Evolutionary conservation across 352 stramenopile genomes (phyloP).

Genomic region (Pythium chondricola): DNA sequence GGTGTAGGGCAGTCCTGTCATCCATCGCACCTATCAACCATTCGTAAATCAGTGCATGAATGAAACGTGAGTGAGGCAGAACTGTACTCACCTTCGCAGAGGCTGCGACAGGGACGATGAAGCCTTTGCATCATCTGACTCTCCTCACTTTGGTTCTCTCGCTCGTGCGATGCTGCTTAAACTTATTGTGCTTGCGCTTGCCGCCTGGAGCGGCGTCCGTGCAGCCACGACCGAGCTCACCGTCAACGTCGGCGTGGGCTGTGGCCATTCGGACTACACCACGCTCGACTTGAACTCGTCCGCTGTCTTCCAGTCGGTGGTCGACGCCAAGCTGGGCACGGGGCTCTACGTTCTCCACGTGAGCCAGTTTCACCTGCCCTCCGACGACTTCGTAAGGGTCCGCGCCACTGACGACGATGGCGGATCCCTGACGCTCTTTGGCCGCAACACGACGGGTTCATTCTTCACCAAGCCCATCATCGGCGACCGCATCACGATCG

Average conservation of each 20-base stretch:
- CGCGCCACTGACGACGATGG: conserved; percentile 21
- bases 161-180: not conserved
- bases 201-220: not conserved
- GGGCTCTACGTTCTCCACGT: conserved; percentile 65
- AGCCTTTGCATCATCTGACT: no score
- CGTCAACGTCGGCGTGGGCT: conserved; percentile 33
- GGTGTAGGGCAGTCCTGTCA: conserved; percentile 31
- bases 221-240: conserved; percentile 1
- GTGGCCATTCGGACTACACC: conserved; percentile 49
- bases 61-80: no score
- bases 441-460: conserved; percentile 39
- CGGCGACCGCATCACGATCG: conserved; percentile 37
- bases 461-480: conserved; percentile 49
- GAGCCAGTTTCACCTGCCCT: conserved; percentile 39
- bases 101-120: no score
- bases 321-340: conserved; percentile 37
- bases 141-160: not conserved
- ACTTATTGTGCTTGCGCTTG: not conserved
- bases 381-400: conserved; percentile 39
- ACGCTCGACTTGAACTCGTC: conserved; percentile 15
- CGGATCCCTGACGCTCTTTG: conserved; percentile 19
- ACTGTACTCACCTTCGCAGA: no score
- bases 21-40: no score
- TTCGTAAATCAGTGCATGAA: no score
- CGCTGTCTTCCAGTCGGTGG: conserved; percentile 37